Evolutionary conservation across 768 basidiomycete genomes (phyloP).

Genomic region (Boletus pseudopeckii): DNA sequence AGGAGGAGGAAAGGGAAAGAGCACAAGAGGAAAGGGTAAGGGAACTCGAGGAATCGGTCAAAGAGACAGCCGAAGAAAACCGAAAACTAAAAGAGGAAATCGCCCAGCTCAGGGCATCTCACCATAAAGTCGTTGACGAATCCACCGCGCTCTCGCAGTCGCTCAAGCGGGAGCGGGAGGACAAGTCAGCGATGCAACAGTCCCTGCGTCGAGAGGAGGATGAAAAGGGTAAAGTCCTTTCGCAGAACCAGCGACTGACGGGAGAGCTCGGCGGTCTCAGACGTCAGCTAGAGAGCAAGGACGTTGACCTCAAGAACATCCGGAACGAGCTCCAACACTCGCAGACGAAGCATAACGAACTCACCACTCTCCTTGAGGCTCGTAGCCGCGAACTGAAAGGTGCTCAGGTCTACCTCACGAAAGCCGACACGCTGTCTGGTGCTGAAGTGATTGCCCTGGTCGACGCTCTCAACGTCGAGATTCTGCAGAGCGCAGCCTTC

Average conservation of each 20-base stretch:
- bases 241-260: conserved; percentile 11
- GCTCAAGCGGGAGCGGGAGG: conserved; percentile 20
- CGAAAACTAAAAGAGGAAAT: conserved; percentile 18
- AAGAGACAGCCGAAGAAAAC: conserved; percentile 12
- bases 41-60: conserved; percentile 16
- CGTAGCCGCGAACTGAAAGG: conserved; percentile 40
- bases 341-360: conserved; percentile 25
- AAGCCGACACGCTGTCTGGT: conserved; percentile 41
- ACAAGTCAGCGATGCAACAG: conserved; percentile 14
- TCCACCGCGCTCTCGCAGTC: conserved; percentile 7
- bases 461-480: conserved; percentile 46
- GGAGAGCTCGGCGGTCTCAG: conserved; percentile 14
- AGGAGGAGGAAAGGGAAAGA: conserved; percentile 20
- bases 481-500: conserved; percentile 43
- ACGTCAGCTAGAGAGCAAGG: conserved; percentile 25
- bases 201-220: conserved; percentile 20
- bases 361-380: conserved; percentile 30
- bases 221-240: conserved; percentile 14
- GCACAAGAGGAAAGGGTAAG: conserved; percentile 10
- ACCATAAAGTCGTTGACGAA: conserved; percentile 11
- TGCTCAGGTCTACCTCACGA: conserved; percentile 43
- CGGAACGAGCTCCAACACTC: conserved; percentile 27
- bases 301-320: conserved; percentile 23
- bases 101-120: conserved; percentile 4
- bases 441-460: conserved; percentile 40